phyloP scores from a whole-genome alignment of 345 rosid species.

The Melaleuca quinquenervia region DNA sequence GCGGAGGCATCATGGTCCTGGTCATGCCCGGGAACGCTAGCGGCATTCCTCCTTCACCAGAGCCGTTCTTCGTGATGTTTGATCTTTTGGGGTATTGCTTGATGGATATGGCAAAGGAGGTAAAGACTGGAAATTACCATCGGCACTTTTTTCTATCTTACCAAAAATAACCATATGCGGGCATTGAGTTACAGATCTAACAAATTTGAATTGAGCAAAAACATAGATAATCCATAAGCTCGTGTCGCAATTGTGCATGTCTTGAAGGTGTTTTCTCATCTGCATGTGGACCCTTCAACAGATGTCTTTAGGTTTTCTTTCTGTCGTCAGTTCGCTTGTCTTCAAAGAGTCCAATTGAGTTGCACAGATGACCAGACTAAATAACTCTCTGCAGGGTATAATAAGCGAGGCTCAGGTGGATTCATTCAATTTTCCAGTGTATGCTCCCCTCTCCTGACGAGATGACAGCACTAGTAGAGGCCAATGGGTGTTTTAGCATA shows the following conservation, averaged over 20 bases:
- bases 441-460: conserved; percentile 5
- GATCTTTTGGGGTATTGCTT: conserved; percentile 16
- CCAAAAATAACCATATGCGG: neutral
- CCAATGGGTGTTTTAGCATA: conserved; percentile 13
- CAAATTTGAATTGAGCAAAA: neutral
- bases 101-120: conserved; percentile 28
- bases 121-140: neutral
- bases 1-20: conserved; percentile 33
- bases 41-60: conserved; percentile 15
- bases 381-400: conserved; percentile 7
- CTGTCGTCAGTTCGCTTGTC: neutral
- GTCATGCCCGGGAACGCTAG: conserved; percentile 14
- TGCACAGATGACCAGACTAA: neutral
- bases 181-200: neutral
- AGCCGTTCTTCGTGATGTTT: conserved; percentile 11
- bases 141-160: neutral
- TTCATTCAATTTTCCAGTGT: conserved; percentile 27
- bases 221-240: neutral
- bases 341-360: neutral
- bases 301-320: neutral
- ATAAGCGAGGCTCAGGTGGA: conserved; percentile 21
- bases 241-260: neutral
- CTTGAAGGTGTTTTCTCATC: neutral
- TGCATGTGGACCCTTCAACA: neutral
- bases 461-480: conserved; percentile 1